Percentiles rank a stretch among this genome's conserved stretches.
phyloP scores from a whole-genome alignment of 148 eudicot genomes.

The Gaultheria prostrata region DNA sequence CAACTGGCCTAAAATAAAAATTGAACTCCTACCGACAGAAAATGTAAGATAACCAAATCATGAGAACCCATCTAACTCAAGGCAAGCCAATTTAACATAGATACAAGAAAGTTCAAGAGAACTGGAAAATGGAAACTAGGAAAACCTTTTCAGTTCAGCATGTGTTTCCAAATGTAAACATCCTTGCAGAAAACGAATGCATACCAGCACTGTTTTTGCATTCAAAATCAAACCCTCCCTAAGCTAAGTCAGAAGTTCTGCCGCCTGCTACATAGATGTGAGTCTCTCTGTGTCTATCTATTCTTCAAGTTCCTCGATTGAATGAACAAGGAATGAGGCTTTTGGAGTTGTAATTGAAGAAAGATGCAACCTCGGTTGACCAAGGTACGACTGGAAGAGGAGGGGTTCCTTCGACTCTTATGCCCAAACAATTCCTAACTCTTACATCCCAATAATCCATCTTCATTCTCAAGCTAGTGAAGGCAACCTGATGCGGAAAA shows the following conservation, averaged over 20 bases:
- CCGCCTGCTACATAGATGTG: not conserved
- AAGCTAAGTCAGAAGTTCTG: not conserved
- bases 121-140: not conserved
- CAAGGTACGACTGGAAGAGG: not conserved
- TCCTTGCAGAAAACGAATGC: not conserved
- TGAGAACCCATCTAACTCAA: not conserved
- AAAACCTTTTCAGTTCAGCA: not conserved
- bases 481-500: not conserved
- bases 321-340: not conserved
- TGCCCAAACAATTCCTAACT: not conserved
- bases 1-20: not conserved
- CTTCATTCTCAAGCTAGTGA: conserved; percentile 2
- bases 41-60: not conserved
- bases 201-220: not conserved
- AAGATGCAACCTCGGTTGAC: not conserved
- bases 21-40: not conserved
- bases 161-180: not conserved
- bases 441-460: not conserved
- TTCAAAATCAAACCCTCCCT: conserved; percentile 5
- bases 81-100: not conserved
- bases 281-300: not conserved
- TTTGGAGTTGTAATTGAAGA: not conserved
- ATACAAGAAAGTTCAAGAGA: not conserved
- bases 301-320: conserved; percentile 3
- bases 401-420: not conserved